A percentile compares a stretch with the other conserved stretches of the same genome.
phyloP scores from a whole-genome alignment of 139 green algal species.

The Chlamydomonas sp. region DNA sequence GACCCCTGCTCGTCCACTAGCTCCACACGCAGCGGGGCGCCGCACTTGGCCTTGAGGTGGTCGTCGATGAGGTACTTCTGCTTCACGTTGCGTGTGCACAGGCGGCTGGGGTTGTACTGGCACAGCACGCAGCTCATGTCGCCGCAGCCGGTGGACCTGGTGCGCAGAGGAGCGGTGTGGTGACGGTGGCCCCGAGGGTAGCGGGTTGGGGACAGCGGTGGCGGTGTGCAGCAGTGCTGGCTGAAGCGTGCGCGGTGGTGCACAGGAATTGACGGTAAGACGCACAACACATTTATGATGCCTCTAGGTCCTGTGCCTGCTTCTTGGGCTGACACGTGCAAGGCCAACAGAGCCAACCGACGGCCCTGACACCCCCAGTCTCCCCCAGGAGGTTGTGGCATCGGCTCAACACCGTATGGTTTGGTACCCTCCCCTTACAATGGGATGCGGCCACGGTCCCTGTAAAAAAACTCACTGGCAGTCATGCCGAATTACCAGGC shows the following conservation, averaged over 20 bases:
- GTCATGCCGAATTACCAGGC: conserved; percentile 67
- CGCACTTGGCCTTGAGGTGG: conserved; percentile 68
- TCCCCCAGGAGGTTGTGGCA: neutral
- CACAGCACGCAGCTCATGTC: conserved; percentile 62
- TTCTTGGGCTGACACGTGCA: no score
- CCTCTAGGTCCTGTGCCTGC: no score
- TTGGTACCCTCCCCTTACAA: neutral
- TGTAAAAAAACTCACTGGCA: conserved; percentile 58
- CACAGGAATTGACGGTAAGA: no score
- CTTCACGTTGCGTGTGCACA: conserved; percentile 74
- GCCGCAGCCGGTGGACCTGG: conserved; percentile 67
- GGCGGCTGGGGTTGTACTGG: conserved; percentile 71
- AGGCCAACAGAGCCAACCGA: no score
- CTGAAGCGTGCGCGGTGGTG: neutral
- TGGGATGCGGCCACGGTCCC: no score
- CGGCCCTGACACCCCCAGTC: no score
- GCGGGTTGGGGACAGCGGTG: neutral
- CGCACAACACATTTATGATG: no score
- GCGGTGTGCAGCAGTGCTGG: neutral
- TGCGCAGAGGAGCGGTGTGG: neutral
- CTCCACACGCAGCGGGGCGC: conserved; percentile 63
- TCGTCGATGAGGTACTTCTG: conserved; percentile 76
- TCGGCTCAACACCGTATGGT: neutral
- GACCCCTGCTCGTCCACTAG: conserved; percentile 55
- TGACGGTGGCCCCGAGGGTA: neutral